phyloP scores from a whole-genome alignment of 2,329 filamentous ascomycete genomes.

The Cladosporium sphaerospermum region DNA sequence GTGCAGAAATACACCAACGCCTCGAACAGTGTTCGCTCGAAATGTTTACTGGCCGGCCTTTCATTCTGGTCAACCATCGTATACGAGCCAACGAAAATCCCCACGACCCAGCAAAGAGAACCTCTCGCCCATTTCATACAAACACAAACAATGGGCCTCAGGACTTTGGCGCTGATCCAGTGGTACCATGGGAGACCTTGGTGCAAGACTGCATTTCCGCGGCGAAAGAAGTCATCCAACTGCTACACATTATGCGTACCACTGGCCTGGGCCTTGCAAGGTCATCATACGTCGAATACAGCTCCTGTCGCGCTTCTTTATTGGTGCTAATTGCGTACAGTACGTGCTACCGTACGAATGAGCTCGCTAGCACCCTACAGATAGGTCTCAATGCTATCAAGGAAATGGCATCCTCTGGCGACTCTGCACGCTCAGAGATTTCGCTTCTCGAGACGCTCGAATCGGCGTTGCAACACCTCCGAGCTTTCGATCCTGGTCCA shows the following conservation, averaged over 20 bases:
- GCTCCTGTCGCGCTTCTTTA: conserved; percentile 31
- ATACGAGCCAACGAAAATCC: not conserved
- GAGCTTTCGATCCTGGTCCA: not conserved
- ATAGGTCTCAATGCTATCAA: conserved; percentile 28
- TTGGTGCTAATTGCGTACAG: conserved; percentile 32
- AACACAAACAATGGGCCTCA: too few species aligned
- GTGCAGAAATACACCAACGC: not conserved
- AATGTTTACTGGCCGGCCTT: conserved; percentile 14
- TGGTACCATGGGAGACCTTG: not conserved
- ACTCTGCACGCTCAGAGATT: conserved; percentile 30
- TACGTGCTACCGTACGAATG: conserved; percentile 22
- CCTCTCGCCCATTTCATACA: too few species aligned
- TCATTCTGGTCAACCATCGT: conserved; percentile 11
- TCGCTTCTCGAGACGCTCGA: conserved; percentile 29
- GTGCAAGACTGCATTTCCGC: conserved; percentile 25
- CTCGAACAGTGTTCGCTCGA: not conserved
- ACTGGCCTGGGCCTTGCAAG: conserved; percentile 25
- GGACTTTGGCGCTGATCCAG: too few species aligned
- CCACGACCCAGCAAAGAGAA: too few species aligned
- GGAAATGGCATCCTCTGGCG: conserved; percentile 28
- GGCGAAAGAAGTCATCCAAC: conserved; percentile 23
- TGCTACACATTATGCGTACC: conserved; percentile 23
- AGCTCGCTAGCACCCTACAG: conserved; percentile 19
- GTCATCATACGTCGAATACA: conserved; percentile 33
- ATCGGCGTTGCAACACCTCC: conserved; percentile 13